Percentiles rank a stretch among this genome's conserved stretches.
phyloP scores from a whole-genome alignment of 2,329 filamentous ascomycete genomes.

The Aureobasidium zeae region DNA sequence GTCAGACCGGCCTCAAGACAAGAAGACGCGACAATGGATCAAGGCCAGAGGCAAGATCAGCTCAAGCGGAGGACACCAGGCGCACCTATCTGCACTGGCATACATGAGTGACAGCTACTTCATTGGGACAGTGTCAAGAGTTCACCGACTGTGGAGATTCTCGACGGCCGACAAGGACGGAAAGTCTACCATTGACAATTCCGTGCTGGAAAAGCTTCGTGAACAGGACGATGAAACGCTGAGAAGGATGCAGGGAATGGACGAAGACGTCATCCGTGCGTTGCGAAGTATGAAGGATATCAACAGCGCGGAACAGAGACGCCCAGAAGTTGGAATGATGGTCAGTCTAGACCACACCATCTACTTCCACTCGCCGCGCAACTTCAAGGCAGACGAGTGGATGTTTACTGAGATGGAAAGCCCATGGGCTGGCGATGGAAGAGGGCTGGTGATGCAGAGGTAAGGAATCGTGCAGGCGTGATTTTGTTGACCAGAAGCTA shows the following conservation, averaged over 20 bases:
- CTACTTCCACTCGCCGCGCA: constrained; percentile 45
- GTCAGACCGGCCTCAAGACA: constrained; percentile 49
- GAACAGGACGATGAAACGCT: constrained; percentile 37
- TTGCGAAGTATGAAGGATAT: constrained; percentile 33
- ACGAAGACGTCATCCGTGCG: constrained; percentile 45
- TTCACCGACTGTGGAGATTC: constrained; percentile 61
- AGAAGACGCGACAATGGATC: constrained; percentile 61
- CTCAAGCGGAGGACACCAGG: constrained; percentile 61
- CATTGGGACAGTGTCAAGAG: constrained; percentile 75
- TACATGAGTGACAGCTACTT: constrained; percentile 76
- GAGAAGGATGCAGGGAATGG: constrained; percentile 34
- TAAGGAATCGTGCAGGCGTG: neutral
- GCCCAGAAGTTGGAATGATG: constrained; percentile 69
- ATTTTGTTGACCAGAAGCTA: neutral
- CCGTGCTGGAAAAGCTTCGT: constrained; percentile 37
- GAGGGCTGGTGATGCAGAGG: constrained; percentile 65
- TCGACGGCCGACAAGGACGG: constrained; percentile 16
- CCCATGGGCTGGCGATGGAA: constrained; percentile 69
- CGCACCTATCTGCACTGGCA: constrained; percentile 78
- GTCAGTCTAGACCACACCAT: constrained; percentile 66
- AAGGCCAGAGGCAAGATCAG: constrained; percentile 66
- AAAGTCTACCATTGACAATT: constrained; percentile 30
- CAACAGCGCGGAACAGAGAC: constrained; percentile 29
- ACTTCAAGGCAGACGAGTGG: constrained; percentile 54
- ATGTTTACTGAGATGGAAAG: constrained; percentile 73